These are phyloP conservation scores for Diaporthe caulivora DNA, from an alignment of 2,329 filamentous ascomycete genomes.

Conservation along the genomic window DNA sequence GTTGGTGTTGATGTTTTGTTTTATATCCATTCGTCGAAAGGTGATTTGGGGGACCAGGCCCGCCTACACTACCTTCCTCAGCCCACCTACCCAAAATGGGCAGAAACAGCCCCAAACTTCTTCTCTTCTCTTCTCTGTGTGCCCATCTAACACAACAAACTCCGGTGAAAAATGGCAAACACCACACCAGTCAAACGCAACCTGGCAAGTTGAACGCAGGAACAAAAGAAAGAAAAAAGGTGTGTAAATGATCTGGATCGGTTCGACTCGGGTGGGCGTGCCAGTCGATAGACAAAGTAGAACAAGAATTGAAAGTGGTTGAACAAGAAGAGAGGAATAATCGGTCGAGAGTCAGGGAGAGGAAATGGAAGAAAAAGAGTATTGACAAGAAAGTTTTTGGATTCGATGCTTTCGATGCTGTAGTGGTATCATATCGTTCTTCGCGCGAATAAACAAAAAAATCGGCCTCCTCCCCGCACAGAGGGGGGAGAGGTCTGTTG, in stretches of 20 bases:
- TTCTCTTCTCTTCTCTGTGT: not conserved
- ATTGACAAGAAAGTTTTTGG: conserved; percentile 36
- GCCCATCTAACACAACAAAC: conserved; percentile 33
- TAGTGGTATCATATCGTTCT: conserved; percentile 42
- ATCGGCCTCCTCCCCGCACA: conserved; percentile 3
- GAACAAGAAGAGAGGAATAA: conserved; percentile 8
- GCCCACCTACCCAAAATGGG: not conserved
- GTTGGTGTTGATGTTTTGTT: conserved; percentile 11
- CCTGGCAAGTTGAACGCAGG: not conserved
- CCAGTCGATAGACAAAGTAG: not conserved
- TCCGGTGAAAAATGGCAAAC: conserved; percentile 4
- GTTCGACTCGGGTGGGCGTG: conserved; percentile 26
- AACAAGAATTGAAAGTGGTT: conserved; percentile 13
- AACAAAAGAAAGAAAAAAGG: conserved; percentile 28
- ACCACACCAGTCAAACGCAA: not conserved
- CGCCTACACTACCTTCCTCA: not conserved
- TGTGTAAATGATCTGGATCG: conserved; percentile 11
- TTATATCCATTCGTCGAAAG: conserved; percentile 22
- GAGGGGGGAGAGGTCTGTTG: not conserved
- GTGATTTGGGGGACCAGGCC: not conserved
- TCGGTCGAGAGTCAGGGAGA: not conserved
- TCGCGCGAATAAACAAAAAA: conserved; percentile 37
- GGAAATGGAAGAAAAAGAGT: conserved; percentile 23
- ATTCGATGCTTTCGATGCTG: conserved; percentile 41
- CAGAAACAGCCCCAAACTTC: not conserved